Base-by-base conservation (phyloP, 331 rosid species). In the Stylosanthes scabra region DNA sequence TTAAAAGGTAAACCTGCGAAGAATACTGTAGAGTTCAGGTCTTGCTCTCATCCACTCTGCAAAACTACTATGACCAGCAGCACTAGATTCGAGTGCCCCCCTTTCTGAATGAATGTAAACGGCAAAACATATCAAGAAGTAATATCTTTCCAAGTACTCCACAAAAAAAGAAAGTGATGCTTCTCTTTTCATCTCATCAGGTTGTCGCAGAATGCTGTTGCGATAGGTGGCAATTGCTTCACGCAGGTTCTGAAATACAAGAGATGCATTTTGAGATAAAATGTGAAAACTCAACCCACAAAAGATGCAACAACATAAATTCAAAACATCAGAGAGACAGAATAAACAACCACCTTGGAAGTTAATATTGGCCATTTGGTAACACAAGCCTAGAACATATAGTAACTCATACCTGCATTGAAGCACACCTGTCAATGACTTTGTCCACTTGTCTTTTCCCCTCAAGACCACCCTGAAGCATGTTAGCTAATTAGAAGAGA, bases 1-100 rank as follows among this genome's bases (percentile, higher is more conserved):
- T 75, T 66, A 37, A 60, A 49, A 28, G 25, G 62, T 83, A 68
- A 83, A 91, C 97, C 97, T 83, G 83, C 90, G 97, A 76, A 91
- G 74, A 66, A 91, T 91, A 81, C 97, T 91, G 76, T 91, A 88
- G 45, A 91, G 81, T 80, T 91, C 97, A 11, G 97, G 97, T 80
- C 97, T 87, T 63, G 91, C 95, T 83, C 81, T 91, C 97, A 91
- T 91, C 97, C 97, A 91, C 47, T 88, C 92, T 80, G 97, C 80
- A 78, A 91, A 91, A 65, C 86, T 72, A 78, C 78, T 51, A 54
- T 71, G 66, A 65, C 63, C 83, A 71, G 46, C 66, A 54, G 83
- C 82, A 68, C 81, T 83, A 76, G 90, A 82, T 58, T 74, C 81
- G 61, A 85, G 80, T 56, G 82, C 76, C 68, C 82, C 80, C 79